Base-by-base conservation (phyloP, 2,329 filamentous ascomycete genomes). In the Aureobasidium sp. region DNA sequence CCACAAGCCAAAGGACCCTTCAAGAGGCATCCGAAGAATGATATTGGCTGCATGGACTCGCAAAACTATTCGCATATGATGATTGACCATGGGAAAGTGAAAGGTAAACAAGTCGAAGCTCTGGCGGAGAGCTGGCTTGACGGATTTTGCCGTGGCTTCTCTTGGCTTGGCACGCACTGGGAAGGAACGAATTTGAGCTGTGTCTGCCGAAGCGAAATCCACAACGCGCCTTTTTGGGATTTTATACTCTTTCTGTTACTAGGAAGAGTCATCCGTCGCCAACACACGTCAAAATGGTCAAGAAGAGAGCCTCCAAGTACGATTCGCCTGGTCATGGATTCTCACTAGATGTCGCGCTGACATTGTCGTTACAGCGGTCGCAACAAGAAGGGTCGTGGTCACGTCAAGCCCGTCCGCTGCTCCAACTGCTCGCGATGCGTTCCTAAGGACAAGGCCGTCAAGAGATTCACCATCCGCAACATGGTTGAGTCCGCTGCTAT, bases 401-500 rank as follows among this genome's bases (percentile, higher is more conserved):
- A 97, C 87, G 91, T 96, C 83, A 99, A 99, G 88, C 95, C 94
- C 77, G 96, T 99, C 84, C 90, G 87, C 78, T 94, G 83, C 88
- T 90, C 84, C 82, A 91, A 87, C 87, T 94, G 83, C 87, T 91
- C 83, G 73, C 83, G 76, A 79, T 87, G 78, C 80, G 95, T 90
- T 66, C 92, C 92, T 80, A 99, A 99, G 89, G 94, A 99, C 78
- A 99, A 99, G 91, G 94, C 95, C 73, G 97, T 99, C 87, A 99
- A 99, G 91, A 87, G 94, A 83, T 99, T 99, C 87, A 99, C 94
- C 83, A 89, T 99, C 86, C 89, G 94, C 80, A 97, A 99, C 89
- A 99, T 99, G 94, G 94, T 99, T 72, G 94, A 99, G 84, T 97
- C 92, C 76, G 94, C 95, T 77, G 94, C 94, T 77, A 97, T 99